phyloP scores from a whole-genome alignment of 495 filamentous ascomycete genomes.

The Penicillium macrosclerotiorum region DNA sequence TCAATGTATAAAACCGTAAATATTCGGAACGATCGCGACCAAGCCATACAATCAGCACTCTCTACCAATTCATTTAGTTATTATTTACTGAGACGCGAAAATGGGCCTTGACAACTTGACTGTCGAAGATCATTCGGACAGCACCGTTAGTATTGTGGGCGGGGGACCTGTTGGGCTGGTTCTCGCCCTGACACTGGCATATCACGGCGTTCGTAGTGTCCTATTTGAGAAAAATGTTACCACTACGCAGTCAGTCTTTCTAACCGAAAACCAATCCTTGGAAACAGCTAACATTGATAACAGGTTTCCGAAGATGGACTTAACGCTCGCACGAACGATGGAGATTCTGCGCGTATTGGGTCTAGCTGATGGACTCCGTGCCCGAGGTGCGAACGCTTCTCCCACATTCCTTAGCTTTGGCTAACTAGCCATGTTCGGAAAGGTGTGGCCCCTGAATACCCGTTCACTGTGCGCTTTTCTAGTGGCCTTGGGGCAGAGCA shows the following conservation, averaged over 20 bases:
- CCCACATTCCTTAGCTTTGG: not conserved
- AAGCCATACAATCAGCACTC: too few relatives aligned
- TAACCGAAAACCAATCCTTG: too few relatives aligned
- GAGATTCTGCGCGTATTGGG: constrained; percentile 1
- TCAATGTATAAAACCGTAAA: too few relatives aligned
- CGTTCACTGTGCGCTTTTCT: not conserved
- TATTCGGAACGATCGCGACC: too few relatives aligned
- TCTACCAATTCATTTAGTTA: too few relatives aligned
- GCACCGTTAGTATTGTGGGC: not conserved
- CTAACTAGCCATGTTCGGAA: not conserved
- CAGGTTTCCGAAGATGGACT: not conserved
- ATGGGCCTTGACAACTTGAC: too few relatives aligned
- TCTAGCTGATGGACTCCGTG: not conserved
- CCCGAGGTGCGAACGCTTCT: not conserved
- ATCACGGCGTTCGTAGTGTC: not conserved
- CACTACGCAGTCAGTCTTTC: not conserved
- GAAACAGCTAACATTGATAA: not conserved
- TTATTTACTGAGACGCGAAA: too few relatives aligned
- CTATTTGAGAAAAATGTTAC: not conserved
- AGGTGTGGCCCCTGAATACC: not conserved
- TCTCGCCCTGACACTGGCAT: not conserved
- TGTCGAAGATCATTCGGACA: too few relatives aligned
- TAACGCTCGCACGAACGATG: not conserved
- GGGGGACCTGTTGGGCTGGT: not conserved
- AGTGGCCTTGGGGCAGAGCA: not conserved